Base-by-base conservation (phyloP, 768 basidiomycete species). In the Phanerochaete sordida region DNA sequence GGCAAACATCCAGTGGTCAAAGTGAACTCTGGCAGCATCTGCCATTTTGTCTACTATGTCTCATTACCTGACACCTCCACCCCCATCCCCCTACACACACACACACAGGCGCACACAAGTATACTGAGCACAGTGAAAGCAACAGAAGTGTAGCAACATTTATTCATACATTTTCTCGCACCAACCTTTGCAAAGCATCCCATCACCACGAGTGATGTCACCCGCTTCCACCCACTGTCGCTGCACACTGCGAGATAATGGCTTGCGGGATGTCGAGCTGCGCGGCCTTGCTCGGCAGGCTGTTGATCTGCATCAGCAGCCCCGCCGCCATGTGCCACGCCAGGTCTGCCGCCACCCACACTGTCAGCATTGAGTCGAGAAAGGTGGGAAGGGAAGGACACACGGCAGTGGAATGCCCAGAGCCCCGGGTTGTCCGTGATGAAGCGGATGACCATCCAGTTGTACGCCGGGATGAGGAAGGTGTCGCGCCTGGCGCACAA, bases 361-460 rank as follows among this genome's bases (percentile, higher is more conserved):
- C 37, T 9, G 44, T 46, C 7, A 35, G 33, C 13, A 35, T 13
- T 6, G 33, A 7, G 33, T 35, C 7, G 7, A 13, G 33, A 35
- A n/a, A n/a, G n/a, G 7, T 35, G 33, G 7, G 13, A 35, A 7
- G 33, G 33, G 7, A 13, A 6, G 13, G 33, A 28, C 63, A 67
- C 67, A 61, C 77, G 79, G 37, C 79, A 80, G 64, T 80, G 78
- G 68, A 80, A 76, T 1, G 77, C 75, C 78, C 78, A 80, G 46
- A 77, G 58, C 26, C 78, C 78, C 0, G 79, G 75, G 58, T 79
- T 79, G 63, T 80, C 77, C 9, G 74, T 72, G 13, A 76, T 67
- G 58, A 79, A 79, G 28, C 79, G 74, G 27, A 80, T 68, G 23
- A 70, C 68, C 35, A 70, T 65, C 65, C 69, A 79, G 27, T 72